Evolutionary conservation across 108 stramenopile genomes (phyloP).

Genomic region (Cyclostephanos tholiformis): DNA sequence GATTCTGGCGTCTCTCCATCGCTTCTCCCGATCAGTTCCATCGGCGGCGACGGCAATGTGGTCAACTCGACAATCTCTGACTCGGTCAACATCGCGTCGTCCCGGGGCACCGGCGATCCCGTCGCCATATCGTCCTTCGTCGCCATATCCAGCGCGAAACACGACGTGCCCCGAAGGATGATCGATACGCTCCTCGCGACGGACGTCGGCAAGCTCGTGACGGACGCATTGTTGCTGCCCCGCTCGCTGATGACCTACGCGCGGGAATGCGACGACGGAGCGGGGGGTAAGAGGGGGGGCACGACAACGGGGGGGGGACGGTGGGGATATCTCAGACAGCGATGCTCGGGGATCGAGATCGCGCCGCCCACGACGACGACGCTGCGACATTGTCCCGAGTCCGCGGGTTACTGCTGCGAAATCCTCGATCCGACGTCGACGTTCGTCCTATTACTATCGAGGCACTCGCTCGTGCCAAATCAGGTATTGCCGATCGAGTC

Average conservation of each 20-base stretch:
- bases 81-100: neutral
- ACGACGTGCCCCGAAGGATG: slow-evolving; percentile 22
- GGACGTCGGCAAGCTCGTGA: slow-evolving; percentile 6
- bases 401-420: slow-evolving; percentile 73
- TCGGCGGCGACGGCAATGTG: neutral
- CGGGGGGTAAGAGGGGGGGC: slow-evolving; percentile 6
- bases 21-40: neutral
- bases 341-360: slow-evolving; percentile 39
- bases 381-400: slow-evolving; percentile 38
- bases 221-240: slow-evolving; percentile 40
- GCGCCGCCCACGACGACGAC: slow-evolving; percentile 17
- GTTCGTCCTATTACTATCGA: slow-evolving; percentile 54
- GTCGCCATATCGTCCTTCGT: slow-evolving; percentile 26
- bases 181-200: slow-evolving; percentile 12
- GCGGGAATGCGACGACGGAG: neutral
- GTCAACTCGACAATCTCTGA: neutral
- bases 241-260: slow-evolving; percentile 22
- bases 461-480: slow-evolving; percentile 65
- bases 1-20: slow-evolving; percentile 28
- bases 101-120: slow-evolving; percentile 8
- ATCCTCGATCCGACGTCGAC: slow-evolving; percentile 54
- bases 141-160: slow-evolving; percentile 16
- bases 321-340: slow-evolving; percentile 34
- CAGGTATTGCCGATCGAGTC: slow-evolving; percentile 58
- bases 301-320: neutral